A percentile compares a stretch with the other conserved stretches of the same genome.
Evolutionary conservation across 164 flowering plant genomes (phyloP).

Genomic region (Cinnamomum micranthum): DNA sequence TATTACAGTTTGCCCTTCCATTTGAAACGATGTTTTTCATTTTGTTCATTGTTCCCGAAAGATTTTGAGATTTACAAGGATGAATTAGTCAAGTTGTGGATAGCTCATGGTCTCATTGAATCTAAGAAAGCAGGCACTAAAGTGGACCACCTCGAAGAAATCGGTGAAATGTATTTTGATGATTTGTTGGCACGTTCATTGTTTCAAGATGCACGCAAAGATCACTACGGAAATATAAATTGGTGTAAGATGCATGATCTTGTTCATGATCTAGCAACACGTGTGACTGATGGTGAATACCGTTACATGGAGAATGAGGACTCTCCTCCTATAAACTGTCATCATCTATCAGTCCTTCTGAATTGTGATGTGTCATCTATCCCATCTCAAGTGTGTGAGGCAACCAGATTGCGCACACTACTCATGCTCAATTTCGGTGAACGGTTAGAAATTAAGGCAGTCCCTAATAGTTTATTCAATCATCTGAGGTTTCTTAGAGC

Average conservation of each 20-base stretch:
- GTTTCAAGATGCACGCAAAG: background rate
- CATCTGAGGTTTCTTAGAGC: background rate
- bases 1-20: slow-evolving; percentile 14
- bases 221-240: background rate
- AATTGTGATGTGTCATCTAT: background rate
- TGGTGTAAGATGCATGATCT: slow-evolving; percentile 9
- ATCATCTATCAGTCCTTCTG: background rate
- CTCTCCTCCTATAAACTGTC: background rate
- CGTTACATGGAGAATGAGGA: background rate
- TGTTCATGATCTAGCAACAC: slow-evolving; percentile 9
- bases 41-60: slow-evolving; percentile 23
- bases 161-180: slow-evolving; percentile 12
- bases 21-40: slow-evolving; percentile 18
- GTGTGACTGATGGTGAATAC: background rate
- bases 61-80: slow-evolving; percentile 3
- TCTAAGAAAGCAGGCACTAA: background rate
- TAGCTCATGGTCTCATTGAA: slow-evolving; percentile 12
- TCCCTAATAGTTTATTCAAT: background rate
- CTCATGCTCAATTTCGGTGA: no score
- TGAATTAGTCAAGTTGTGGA: slow-evolving; percentile 18
- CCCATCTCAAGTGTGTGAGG: background rate
- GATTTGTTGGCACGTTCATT: slow-evolving; percentile 11
- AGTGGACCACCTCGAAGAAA: slow-evolving; percentile 9
- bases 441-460: background rate
- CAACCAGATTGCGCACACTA: no score